Base-by-base conservation (phyloP, 768 basidiomycete species). In the Pleurotus pulmonarius region DNA sequence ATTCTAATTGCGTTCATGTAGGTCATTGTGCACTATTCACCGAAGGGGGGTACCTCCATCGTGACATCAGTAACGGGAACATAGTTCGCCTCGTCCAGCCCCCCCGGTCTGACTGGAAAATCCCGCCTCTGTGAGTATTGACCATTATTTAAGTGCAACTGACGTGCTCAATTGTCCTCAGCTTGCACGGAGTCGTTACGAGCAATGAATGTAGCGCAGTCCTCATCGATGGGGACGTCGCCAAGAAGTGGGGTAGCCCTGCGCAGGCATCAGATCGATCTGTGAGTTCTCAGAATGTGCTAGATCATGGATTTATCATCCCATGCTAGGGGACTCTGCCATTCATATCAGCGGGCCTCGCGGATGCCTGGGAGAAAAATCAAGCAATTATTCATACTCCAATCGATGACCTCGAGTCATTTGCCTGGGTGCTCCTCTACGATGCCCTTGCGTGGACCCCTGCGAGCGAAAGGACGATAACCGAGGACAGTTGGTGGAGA, bases 391-490 rank as follows among this genome's bases (percentile, higher is more conserved):
- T 38, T 39, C 56, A 57, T 22, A 52, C 56, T 2, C 46, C 56
- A n/a, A 38, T 57, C 13, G 56, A 57, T 44, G 56, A 57, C 13
- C 56, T 57, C 12, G 56, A 57, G 34, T 51, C 48, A 29, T 57
- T 57, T 18, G 38, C 51, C 9, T 57, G 56, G 56, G 56, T 57
- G 7, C 56, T 57, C 48, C 20, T 57, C 12, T 57, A 51, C 39
- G 22, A 13, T 16, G 25, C 46, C 15, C 52, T 58, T 15, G 38
- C 52, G 13, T 47, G 46, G 46, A 16, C 46, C 5, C 16, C 16
- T 18, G 26, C 46, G 16, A 15, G 4, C 26, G 26, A 3, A 26
- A 26, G 26, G 46, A 47, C 46, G 13, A 5, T 1, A 15, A 16
- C 5, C 26, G 46, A 47, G 20, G 13, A 25, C 5, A 11, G 5